Evolutionary conservation across 2,329 filamentous ascomycete genomes (phyloP), one percentile per base, ranked within the genome.

Genomic region (Graphilbum fragrans): DNA sequence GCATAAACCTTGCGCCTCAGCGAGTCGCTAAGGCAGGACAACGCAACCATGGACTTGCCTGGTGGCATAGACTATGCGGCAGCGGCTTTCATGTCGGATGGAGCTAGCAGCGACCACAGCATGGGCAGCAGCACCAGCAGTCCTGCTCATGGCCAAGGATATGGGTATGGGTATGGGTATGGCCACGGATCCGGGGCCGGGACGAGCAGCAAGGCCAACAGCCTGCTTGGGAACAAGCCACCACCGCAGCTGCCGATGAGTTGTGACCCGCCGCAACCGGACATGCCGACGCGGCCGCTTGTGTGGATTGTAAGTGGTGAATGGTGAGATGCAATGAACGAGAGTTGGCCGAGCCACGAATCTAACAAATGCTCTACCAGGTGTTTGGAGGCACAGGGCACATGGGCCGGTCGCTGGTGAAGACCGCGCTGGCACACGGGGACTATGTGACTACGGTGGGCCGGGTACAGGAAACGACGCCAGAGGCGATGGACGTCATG

Each of bases 381-480:
- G 70, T 96, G 41, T 98, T 95, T 61, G 92, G 92, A 38, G 88
- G 86, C 38, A 95, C 88, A n/a, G 92, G 92, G 42, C 92, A 98
- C 55, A 94, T 96, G 71, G 92, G 92, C 45, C 81, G 86, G 40
- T 93, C 85, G 8, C 75, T 96, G 18, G 85, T 90, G 45, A 90
- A 92, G 54, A 78, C 75, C 41, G 86, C 84, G 16, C 70, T 96
- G 19, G 69, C 76, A 16, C 82, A 86, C 52, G 82, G 82, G 51
- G 92, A 98, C 57, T 71, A 80, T 39, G 90, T 95, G 43, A 80
- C 81, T 3, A 86, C 86, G 7, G 88, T 95, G 10, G 92, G 92
- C 9, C 80, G 86, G 48, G 80, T 80, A 14, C 78, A 83, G 53
- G 84, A 94, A 62, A 85, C 85, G 44, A 80, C 69, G 21, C 71